phyloP scores from a whole-genome alignment of 495 filamentous ascomycete species.

The Neurospora sp. region DNA sequence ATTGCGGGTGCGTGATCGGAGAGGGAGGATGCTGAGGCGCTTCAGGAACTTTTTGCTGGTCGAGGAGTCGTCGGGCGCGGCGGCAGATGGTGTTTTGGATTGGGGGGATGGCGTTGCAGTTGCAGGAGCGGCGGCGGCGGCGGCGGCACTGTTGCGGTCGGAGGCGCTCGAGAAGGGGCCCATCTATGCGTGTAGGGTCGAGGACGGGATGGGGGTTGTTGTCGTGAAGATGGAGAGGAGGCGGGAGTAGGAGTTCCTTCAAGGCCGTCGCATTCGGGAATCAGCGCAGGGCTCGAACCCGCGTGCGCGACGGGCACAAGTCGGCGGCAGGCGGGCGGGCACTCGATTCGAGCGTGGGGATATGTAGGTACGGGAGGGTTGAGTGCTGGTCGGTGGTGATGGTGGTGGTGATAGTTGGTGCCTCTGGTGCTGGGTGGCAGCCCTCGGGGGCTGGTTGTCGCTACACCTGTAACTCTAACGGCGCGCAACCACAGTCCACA shows the following conservation, averaged over 20 bases:
- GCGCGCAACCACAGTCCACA: not conserved
- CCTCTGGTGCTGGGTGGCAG: not conserved
- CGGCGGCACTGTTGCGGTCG: constrained; percentile 21
- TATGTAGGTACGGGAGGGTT: not conserved
- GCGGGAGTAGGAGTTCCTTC: not conserved
- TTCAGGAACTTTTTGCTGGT: constrained; percentile 32
- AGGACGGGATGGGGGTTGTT: constrained; percentile 2
- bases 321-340: not conserved
- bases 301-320: constrained; percentile 2
- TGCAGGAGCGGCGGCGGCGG: constrained; percentile 11
- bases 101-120: not conserved
- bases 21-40: constrained; percentile 42
- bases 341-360: not conserved
- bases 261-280: not conserved
- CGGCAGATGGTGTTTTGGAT: constrained; percentile 15
- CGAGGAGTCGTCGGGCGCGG: constrained; percentile 21
- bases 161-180: constrained; percentile 23
- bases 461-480: not conserved
- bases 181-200: constrained; percentile 21
- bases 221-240: constrained; percentile 3
- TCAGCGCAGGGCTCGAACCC: constrained; percentile 1
- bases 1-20: constrained; percentile 53
- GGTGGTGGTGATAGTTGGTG: not conserved
- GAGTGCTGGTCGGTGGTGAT: not conserved
- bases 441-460: not conserved